Evolutionary conservation across 2,329 filamentous ascomycete species (phyloP).

Genomic region (Passalora sequoiae): DNA sequence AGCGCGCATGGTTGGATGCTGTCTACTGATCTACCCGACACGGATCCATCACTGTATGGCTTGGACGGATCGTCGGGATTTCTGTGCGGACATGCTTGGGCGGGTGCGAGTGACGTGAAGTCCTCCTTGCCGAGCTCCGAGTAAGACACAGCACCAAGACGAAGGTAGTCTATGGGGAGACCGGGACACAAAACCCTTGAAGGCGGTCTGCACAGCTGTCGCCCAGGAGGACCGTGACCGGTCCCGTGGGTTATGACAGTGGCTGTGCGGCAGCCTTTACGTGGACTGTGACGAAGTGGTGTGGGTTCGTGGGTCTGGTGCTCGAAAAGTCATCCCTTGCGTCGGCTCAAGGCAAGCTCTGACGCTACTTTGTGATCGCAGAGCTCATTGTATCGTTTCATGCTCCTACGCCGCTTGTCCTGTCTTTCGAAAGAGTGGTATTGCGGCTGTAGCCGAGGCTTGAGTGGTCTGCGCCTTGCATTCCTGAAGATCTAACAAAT

Average conservation of each 20-base stretch:
- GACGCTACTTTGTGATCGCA: background rate
- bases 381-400: constrained; percentile 1
- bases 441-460: background rate
- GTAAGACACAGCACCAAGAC: too few relatives aligned
- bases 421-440: background rate
- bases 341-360: background rate
- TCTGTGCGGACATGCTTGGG: too few relatives aligned
- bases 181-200: too few relatives aligned
- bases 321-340: background rate
- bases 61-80: too few relatives aligned
- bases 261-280: background rate
- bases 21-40: too few relatives aligned
- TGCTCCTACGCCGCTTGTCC: background rate
- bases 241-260: background rate
- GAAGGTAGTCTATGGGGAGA: too few relatives aligned
- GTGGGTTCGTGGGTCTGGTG: background rate
- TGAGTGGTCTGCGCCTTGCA: background rate
- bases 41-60: too few relatives aligned
- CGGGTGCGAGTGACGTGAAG: too few relatives aligned
- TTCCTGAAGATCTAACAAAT: too few relatives aligned
- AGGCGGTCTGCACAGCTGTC: too few relatives aligned
- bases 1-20: too few relatives aligned
- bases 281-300: background rate
- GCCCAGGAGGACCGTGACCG: background rate
- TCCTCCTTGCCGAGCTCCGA: too few relatives aligned